Base-by-base conservation (phyloP, 139 green algal species). In the Asterochloris erici region DNA sequence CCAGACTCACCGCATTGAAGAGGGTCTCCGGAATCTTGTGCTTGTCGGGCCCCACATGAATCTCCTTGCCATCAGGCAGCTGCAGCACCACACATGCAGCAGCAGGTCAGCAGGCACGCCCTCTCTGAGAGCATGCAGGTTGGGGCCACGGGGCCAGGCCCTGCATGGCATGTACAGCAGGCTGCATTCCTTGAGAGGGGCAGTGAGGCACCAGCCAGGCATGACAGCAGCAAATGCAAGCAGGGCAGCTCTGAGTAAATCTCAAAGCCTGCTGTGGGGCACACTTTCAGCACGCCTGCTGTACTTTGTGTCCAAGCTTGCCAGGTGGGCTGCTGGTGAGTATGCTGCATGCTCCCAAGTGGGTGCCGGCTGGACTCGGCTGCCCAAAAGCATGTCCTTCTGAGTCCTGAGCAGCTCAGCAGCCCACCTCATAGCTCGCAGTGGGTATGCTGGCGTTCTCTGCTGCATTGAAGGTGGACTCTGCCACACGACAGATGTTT, bases 21-120 rank as follows among this genome's bases (percentile, higher is more conserved):
- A 98, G 83, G 14, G 95, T 69, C 84, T 98, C 95, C 0, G 93
- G 87, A 26, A 98, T 89, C 27, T 92, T 91, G 90, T 97, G 96
- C 16, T 95, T 86, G 83, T 97, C 93, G 11, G 89, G 76, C 0
- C 95, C 95, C 6, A 98, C 80, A 26, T 94, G 85, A 79, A 99
- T 94, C 86, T 96, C 91, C 63, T 89, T 89, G 19, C 90, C 87
- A 82, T 94, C 88, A 14, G 92, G 93, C 19, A 95, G 84, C 91
- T 95, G 88, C 80, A 80, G 21, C 38, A 71, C 21, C 21, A 1
- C 66, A 71, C 21, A 24, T 71, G 21, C 66, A 9, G 66, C 66
- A 71, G 66, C 66, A 71, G 66, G 66, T 71, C 66, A 71, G 66
- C 66, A 71, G 66, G 19, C 66, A 71, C 9, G 38, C 38, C 38